Percentiles rank a stretch among this genome's conserved stretches.
phyloP scores from a whole-genome alignment of 768 basidiomycete species.

The Dentipellis sp. region DNA sequence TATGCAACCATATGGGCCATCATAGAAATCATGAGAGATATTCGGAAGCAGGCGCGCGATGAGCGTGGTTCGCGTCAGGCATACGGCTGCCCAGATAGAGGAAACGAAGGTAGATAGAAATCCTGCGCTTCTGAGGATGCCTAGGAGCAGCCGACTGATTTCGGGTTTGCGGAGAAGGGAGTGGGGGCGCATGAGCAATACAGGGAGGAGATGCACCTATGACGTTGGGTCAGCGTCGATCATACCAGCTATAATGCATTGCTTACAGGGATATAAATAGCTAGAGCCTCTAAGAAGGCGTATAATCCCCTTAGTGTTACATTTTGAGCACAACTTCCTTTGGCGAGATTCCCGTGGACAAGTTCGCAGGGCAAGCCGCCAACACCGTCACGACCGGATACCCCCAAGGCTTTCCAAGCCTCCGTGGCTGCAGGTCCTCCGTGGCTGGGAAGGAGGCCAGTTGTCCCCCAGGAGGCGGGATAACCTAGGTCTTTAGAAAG shows the following conservation, averaged over 20 bases:
- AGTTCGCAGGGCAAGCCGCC: slow-evolving; percentile 75
- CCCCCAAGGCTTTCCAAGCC: slow-evolving; percentile 48
- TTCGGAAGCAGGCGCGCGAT: slow-evolving; percentile 54
- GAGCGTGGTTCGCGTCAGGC: slow-evolving; percentile 56
- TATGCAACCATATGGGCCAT: slow-evolving; percentile 63
- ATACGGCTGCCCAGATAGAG: slow-evolving; percentile 62
- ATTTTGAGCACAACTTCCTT: slow-evolving; percentile 53
- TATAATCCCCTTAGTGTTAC: slow-evolving; percentile 39
- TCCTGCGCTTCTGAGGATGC: slow-evolving; percentile 53
- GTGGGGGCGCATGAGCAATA: slow-evolving; percentile 49
- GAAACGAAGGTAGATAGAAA: slow-evolving; percentile 69
- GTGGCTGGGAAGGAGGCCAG: slow-evolving; percentile 46
- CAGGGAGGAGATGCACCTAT: slow-evolving; percentile 64
- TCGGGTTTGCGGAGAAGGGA: slow-evolving; percentile 37
- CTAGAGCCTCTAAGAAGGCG: slow-evolving; percentile 54
- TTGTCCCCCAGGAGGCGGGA: slow-evolving; percentile 57
- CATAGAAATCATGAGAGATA: slow-evolving; percentile 73
- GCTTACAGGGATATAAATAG: slow-evolving; percentile 66
- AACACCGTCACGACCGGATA: slow-evolving; percentile 39
- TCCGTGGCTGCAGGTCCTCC: slow-evolving; percentile 45
- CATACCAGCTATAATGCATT: slow-evolving; percentile 1
- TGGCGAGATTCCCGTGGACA: slow-evolving; percentile 52
- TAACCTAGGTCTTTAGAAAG: slow-evolving; percentile 49
- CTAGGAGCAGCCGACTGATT: slow-evolving; percentile 32
- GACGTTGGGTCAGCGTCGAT: neutral